Evolutionary conservation across 164 flowering plant species (phyloP), one percentile per base, ranked within the genome.

Genomic region (Annona cherimola): DNA sequence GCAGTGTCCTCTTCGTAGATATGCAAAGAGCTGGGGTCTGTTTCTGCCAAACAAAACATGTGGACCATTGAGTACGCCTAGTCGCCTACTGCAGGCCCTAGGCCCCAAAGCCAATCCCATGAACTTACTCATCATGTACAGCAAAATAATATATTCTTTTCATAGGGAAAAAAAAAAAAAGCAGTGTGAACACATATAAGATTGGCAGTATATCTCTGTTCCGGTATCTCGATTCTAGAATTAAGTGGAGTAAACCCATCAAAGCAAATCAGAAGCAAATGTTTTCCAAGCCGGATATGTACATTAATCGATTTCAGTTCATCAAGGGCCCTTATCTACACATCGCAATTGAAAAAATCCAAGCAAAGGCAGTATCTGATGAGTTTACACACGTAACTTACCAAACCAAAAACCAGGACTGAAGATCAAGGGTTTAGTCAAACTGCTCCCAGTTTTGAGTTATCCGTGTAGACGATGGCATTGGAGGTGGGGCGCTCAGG

Each of bases 361-460:
- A 50, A 50, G 57, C 57, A 50, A 50, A 12, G 14, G 57, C 14
- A 50, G 3, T 50, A 16, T 50, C 14, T 16, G 57, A 9, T 3
- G 9, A 50, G 57, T 50, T 50, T 16, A 50, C 57, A 8, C 14
- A 50, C 14, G 5, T 4, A 40, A 16, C 45, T 50, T 40, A 66
- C 45, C 76, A 18, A 65, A 44, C 18, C 60, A 12, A 39, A 66
- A 66, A 26, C 35, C 35, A 26, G 35, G 1, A 35, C 16, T 45
- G 26, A 11, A 61, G 55, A 41, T 11, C 19, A 4, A n/a, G 57
- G 20, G 20, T 54, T 76, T 82, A 85, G 60, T 86, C 86, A 66
- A 88, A 86, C 67, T 62, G 77, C 76, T 87, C 90, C 91, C 90
- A 89, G 63, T 85, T 86, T 7, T 79, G 67, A 68, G 84, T 80